These are phyloP conservation scores for Chaetomium globosum DNA, from an alignment of 2,329 filamentous ascomycete species.

Conservation along the genomic window DNA sequence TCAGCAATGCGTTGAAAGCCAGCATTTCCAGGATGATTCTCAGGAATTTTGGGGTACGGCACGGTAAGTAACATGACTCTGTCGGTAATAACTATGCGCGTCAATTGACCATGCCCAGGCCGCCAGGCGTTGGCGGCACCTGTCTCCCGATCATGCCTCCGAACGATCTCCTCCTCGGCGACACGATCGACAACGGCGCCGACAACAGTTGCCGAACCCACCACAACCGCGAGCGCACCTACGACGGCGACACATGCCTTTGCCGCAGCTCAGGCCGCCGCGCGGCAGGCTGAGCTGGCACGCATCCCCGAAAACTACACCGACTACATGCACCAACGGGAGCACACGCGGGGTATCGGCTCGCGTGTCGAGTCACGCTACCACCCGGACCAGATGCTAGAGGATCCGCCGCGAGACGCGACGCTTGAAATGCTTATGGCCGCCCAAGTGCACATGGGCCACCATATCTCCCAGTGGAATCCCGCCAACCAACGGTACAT, in stretches of 20 bases:
- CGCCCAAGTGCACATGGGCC: slow-evolving; percentile 84
- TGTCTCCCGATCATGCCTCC: slow-evolving; percentile 46
- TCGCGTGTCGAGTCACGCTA: slow-evolving; percentile 59
- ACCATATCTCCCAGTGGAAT: slow-evolving; percentile 91
- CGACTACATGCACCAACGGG: slow-evolving; percentile 48
- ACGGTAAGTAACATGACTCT: slow-evolving; percentile 48
- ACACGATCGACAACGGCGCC: slow-evolving; percentile 36
- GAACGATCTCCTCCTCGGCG: slow-evolving; percentile 44
- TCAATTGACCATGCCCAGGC: slow-evolving; percentile 46
- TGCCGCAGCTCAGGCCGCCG: slow-evolving; percentile 28
- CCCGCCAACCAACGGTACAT: slow-evolving; percentile 93
- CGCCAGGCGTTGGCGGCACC: slow-evolving; percentile 55
- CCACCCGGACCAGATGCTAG: slow-evolving; percentile 65
- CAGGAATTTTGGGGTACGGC: slow-evolving; percentile 57
- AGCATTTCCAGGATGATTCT: slow-evolving; percentile 55
- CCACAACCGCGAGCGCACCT: background rate
- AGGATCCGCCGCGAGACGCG: slow-evolving; percentile 77
- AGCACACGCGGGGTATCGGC: slow-evolving; percentile 53
- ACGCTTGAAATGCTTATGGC: slow-evolving; percentile 90
- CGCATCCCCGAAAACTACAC: slow-evolving; percentile 44
- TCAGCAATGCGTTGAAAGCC: slow-evolving; percentile 28
- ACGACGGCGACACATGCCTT: slow-evolving; percentile 19
- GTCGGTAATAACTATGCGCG: background rate
- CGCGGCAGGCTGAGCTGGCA: slow-evolving; percentile 35
- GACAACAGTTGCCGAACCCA: slow-evolving; percentile 33